Percentiles rank a stretch among this genome's conserved stretches.
Evolutionary conservation across 129 eudicot species (phyloP).

Genomic region (Lonicera japonica): DNA sequence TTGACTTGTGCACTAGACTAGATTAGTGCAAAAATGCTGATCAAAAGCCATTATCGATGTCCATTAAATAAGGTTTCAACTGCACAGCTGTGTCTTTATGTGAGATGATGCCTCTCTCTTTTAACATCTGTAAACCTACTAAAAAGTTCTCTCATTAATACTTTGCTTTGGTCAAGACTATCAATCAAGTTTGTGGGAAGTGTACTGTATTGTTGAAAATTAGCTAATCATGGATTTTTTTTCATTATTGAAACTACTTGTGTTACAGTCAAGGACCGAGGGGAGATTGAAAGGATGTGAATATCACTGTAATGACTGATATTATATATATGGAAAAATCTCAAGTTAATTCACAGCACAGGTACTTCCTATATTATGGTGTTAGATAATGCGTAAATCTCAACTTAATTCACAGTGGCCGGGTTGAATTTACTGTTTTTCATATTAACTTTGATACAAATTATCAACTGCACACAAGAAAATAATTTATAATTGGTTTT

Average conservation of each 20-base stretch:
- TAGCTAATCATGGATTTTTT: too few species aligned
- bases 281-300: background rate
- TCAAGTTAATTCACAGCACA: too few species aligned
- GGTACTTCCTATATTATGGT: too few species aligned
- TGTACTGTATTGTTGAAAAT: too few species aligned
- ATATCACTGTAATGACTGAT: too few species aligned
- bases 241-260: background rate
- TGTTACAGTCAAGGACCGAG: background rate
- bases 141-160: constrained; percentile 18
- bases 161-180: background rate
- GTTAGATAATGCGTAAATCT: too few species aligned
- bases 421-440: too few species aligned
- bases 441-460: too few species aligned
- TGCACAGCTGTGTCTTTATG: constrained; percentile 25
- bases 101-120: background rate
- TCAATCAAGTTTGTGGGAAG: too few species aligned
- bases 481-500: too few species aligned
- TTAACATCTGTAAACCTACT: constrained; percentile 36
- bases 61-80: constrained; percentile 64
- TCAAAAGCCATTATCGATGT: constrained; percentile 25
- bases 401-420: too few species aligned
- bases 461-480: too few species aligned
- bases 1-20: background rate
- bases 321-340: background rate
- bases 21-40: background rate